These are phyloP conservation scores for Syncephalastrum sp. DNA, from an alignment of 371 early-diverging fungal genomes.

Conservation along the genomic window DNA sequence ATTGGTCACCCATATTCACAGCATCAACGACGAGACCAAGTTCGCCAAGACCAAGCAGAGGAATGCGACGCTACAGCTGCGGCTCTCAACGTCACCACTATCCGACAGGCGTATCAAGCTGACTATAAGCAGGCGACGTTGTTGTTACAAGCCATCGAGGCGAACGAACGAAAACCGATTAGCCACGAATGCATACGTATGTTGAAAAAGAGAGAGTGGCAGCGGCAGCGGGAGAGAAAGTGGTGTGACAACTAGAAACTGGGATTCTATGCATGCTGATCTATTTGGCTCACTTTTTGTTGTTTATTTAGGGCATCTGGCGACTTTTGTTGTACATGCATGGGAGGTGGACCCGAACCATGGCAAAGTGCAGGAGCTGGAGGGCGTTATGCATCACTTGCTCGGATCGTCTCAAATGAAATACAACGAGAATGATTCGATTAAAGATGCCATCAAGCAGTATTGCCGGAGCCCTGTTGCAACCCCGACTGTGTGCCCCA, in stretches of 20 bases:
- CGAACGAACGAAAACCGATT: constrained; percentile 29
- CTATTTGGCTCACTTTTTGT: constrained; percentile 1
- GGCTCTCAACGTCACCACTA: constrained; percentile 4
- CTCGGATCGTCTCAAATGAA: constrained; percentile 6
- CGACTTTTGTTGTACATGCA: constrained; percentile 35
- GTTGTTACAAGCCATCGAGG: constrained; percentile 35
- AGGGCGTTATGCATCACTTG: constrained; percentile 29
- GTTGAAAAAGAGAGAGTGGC: not conserved
- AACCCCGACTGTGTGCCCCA: constrained; percentile 45
- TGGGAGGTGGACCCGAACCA: constrained; percentile 41
- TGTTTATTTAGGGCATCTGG: constrained; percentile 31
- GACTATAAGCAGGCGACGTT: constrained; percentile 32
- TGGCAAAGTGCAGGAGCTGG: constrained; percentile 26
- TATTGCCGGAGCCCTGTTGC: constrained; percentile 29
- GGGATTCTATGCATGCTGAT: not conserved
- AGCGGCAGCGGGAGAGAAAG: not conserved
- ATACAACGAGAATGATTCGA: constrained; percentile 25
- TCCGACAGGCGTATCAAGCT: constrained; percentile 17
- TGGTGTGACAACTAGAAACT: not conserved
- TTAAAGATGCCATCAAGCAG: constrained; percentile 30
- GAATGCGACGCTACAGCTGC: constrained; percentile 7
- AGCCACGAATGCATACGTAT: constrained; percentile 34
- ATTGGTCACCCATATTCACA: constrained; percentile 7
- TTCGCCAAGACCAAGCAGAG: constrained; percentile 3
- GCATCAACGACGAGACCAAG: not conserved